Conservation (phyloP, 2,329 filamentous ascomycete species). For the Penicillium sp. region DNA sequence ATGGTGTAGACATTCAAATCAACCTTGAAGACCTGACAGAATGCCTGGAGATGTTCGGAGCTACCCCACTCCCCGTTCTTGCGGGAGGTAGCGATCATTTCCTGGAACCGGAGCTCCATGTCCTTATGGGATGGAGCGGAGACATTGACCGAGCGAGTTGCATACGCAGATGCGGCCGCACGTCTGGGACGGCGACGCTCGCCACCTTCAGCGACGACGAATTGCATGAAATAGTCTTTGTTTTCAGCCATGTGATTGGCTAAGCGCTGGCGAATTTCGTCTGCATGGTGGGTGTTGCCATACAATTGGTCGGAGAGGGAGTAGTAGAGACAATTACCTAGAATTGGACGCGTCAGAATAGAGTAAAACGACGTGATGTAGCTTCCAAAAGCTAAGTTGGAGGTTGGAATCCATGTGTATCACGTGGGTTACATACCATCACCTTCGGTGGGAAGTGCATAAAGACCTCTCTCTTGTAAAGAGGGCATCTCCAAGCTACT, state of each 20-base stretch:
- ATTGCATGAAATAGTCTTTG: slow-evolving; percentile 61
- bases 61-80: slow-evolving; percentile 61
- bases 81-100: slow-evolving; percentile 58
- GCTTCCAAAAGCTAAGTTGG: background rate
- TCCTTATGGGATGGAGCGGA: slow-evolving; percentile 48
- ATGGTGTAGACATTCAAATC: slow-evolving; percentile 60
- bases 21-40: slow-evolving; percentile 58
- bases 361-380: background rate
- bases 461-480: slow-evolving; percentile 55
- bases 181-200: slow-evolving; percentile 57
- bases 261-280: slow-evolving; percentile 56
- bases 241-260: slow-evolving; percentile 61
- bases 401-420: slow-evolving; percentile 1
- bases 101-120: slow-evolving; percentile 56
- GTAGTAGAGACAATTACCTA: slow-evolving; percentile 68
- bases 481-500: slow-evolving; percentile 40
- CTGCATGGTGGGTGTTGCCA: slow-evolving; percentile 56
- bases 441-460: slow-evolving; percentile 56
- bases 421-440: slow-evolving; percentile 53
- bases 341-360: slow-evolving; percentile 23
- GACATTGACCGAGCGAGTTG: slow-evolving; percentile 45
- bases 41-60: slow-evolving; percentile 65
- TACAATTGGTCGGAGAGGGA: slow-evolving; percentile 65
- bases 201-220: slow-evolving; percentile 56
- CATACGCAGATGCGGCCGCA: slow-evolving; percentile 43